Evolutionary conservation across 2,329 filamentous ascomycete genomes (phyloP).

Genomic region (Furcasterigmium furcatum): DNA sequence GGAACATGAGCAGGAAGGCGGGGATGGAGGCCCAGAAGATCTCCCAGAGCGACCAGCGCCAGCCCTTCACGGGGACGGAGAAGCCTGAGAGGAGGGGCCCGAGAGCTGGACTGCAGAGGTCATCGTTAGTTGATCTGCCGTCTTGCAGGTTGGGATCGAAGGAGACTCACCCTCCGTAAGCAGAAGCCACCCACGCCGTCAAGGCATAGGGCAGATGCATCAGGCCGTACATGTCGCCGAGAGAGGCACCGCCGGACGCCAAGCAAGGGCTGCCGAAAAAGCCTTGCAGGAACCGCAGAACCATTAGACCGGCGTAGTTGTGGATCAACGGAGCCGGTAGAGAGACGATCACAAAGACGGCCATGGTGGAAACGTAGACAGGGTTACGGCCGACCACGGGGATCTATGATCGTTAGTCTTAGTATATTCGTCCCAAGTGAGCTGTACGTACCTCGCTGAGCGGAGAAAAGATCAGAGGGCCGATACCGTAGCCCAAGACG

Average conservation of each 20-base stretch:
- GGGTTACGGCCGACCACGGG: slow-evolving; percentile 64
- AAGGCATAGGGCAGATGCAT: slow-evolving; percentile 56
- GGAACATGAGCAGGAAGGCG: slow-evolving; percentile 56
- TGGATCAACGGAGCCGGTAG: slow-evolving; percentile 61
- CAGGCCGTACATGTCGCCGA: slow-evolving; percentile 51
- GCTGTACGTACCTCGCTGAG: slow-evolving; percentile 45
- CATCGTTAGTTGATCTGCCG: slow-evolving; percentile 22
- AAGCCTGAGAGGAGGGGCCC: slow-evolving; percentile 61
- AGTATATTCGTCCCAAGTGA: too few species aligned
- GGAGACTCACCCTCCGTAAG: slow-evolving; percentile 30
- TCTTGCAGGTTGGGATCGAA: slow-evolving; percentile 28
- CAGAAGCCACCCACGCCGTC: slow-evolving; percentile 53
- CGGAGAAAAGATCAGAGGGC: slow-evolving; percentile 63
- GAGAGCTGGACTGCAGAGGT: slow-evolving; percentile 44
- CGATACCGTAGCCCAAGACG: slow-evolving; percentile 61
- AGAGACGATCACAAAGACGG: slow-evolving; percentile 64
- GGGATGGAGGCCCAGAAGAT: slow-evolving; percentile 60
- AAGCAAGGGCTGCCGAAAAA: slow-evolving; percentile 66
- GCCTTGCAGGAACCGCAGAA: slow-evolving; percentile 61
- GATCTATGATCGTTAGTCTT: slow-evolving; percentile 31
- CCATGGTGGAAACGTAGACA: slow-evolving; percentile 65
- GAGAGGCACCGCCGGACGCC: slow-evolving; percentile 52
- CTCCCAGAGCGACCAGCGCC: slow-evolving; percentile 65
- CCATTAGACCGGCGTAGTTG: slow-evolving; percentile 62
- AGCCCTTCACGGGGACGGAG: slow-evolving; percentile 51